Evolutionary conservation across 371 early-diverging fungal genomes (phyloP), one percentile per base, ranked within the genome.

Genomic region (Mortierella sp.): DNA sequence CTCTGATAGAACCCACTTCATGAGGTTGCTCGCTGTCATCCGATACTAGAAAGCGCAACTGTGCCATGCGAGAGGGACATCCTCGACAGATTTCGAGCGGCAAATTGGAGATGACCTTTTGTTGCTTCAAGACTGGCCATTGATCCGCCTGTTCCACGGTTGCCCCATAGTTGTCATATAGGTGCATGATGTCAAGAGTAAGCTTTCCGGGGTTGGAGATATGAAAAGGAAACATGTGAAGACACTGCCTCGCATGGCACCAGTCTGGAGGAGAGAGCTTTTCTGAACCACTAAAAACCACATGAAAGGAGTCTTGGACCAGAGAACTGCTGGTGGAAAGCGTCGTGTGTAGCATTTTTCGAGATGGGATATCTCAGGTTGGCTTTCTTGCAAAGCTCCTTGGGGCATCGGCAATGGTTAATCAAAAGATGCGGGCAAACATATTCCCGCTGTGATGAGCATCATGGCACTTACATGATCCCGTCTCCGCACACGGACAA

Each of bases 221-320:
- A 13, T 73, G 74, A 50, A 73, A 73, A 1, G 74, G 74, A 23
- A 73, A 73, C 3, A 73, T 61, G 21, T 67, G 61, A 23, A 73
- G 74, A 42, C 74, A 73, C 28, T 64, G 74, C 0, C 64, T 61
- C 0, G 64, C 61, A 45, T 68, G 61, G 42, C 68, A 64, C 76
- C 69, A 69, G n/a, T 74, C 69, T 23, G 69, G 76, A 3, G 76
- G 76, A 0, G 76, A 59, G 1, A 74, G 65, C 28, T 74, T 74
- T 41, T 74, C 74, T 21, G 74, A 39, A 8, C 68, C 74, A 34
- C 61, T 61, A 34, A 73, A 73, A 28, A 64, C 61, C 2, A 73
- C 68, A 26, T 73, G 54, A 55, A 73, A 73, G 3, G 74, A 57
- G 24, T 73, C 74, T 16, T 68, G 65, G 2, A 7, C 76, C 76